Evolutionary conservation across 1,284 basidiomycete species (phyloP).

Genomic region (Phellinidium pouzarii): DNA sequence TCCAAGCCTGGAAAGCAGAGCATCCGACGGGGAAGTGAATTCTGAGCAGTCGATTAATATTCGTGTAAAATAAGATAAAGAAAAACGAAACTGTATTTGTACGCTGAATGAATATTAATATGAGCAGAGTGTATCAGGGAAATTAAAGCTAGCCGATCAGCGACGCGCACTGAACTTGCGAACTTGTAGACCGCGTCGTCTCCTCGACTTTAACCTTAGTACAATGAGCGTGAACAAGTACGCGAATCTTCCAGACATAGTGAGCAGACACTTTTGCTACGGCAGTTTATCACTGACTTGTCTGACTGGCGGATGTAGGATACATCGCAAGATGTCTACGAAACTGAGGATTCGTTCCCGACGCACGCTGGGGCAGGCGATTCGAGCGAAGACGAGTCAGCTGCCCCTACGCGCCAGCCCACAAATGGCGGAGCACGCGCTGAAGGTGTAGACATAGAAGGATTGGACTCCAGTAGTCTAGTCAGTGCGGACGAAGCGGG

Average conservation of each 20-base stretch:
- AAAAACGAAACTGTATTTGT: background rate
- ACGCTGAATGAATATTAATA: no score
- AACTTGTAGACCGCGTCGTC: background rate
- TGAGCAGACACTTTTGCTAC: constrained; percentile 32
- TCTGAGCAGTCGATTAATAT: background rate
- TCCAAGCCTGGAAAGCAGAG: constrained; percentile 17
- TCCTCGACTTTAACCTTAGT: background rate
- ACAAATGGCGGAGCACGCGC: constrained; percentile 26
- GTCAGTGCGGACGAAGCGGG: constrained; percentile 55
- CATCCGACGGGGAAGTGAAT: background rate
- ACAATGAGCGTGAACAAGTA: constrained; percentile 75
- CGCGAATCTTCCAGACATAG: constrained; percentile 85
- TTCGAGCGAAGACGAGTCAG: constrained; percentile 58
- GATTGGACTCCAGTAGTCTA: constrained; percentile 43
- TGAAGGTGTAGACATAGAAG: constrained; percentile 36
- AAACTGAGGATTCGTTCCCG: constrained; percentile 76
- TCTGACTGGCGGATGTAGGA: constrained; percentile 45
- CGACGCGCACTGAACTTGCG: background rate
- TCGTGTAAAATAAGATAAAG: background rate
- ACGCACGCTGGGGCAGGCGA: constrained; percentile 48
- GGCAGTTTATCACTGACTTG: constrained; percentile 6
- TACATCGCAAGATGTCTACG: constrained; percentile 87
- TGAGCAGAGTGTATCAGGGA: no score
- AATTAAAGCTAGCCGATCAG: no score
- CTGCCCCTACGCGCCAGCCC: constrained; percentile 32